These are phyloP conservation scores for Fonsecaea pedrosoi DNA, from an alignment of 2,329 filamentous ascomycete species.

Conservation along the genomic window DNA sequence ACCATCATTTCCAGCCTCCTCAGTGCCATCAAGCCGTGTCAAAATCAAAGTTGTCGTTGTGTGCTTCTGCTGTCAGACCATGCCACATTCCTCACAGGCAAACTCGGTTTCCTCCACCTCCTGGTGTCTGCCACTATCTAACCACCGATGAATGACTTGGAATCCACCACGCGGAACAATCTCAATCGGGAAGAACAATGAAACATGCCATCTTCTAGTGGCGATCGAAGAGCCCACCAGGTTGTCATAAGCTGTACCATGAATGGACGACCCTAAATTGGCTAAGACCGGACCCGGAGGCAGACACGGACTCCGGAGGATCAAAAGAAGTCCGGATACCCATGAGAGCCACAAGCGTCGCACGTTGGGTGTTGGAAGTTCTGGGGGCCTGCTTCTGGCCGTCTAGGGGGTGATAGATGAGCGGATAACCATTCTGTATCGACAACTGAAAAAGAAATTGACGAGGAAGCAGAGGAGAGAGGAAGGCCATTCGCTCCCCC, in stretches of 20 bases:
- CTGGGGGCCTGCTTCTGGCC: neutral
- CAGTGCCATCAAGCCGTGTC: neutral
- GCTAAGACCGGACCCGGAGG: slow-evolving; percentile 5
- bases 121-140: neutral
- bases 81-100: neutral
- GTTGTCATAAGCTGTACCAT: neutral
- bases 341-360: neutral
- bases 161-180: neutral
- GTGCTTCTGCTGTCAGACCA: neutral
- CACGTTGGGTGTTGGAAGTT: neutral
- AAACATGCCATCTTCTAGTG: neutral
- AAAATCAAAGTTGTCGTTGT: neutral
- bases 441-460: neutral
- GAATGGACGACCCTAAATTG: neutral
- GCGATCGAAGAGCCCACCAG: neutral
- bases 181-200: neutral
- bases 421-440: neutral
- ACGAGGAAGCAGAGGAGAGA: neutral
- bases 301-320: slow-evolving; percentile 1
- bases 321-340: neutral
- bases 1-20: neutral
- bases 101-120: neutral
- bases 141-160: neutral
- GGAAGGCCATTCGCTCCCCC: neutral
- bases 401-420: neutral